phyloP scores from a whole-genome alignment of 2,329 filamentous ascomycete genomes.

The Colletotrichum scovillei region DNA sequence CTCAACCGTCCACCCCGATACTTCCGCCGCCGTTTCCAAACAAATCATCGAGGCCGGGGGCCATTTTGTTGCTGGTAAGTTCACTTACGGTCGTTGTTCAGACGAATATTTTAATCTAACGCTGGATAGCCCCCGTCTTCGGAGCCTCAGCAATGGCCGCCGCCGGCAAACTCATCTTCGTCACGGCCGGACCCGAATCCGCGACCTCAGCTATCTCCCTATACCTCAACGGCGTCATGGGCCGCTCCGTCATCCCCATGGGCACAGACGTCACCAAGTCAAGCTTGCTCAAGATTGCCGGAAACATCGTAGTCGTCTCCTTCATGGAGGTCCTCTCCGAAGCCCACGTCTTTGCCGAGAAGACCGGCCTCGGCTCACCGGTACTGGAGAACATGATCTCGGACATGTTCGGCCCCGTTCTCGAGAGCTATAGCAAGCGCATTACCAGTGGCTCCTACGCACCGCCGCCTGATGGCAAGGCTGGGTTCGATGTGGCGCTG shows the following conservation, averaged over 20 bases:
- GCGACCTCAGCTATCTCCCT: conserved; percentile 48
- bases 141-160: conserved; percentile 53
- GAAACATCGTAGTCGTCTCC: conserved; percentile 47
- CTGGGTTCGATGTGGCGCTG: conserved; percentile 14
- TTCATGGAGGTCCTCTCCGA: conserved; percentile 43
- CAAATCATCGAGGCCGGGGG: conserved; percentile 19
- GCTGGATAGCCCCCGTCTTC: conserved; percentile 49
- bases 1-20: conserved; percentile 43
- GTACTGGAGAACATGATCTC: conserved; percentile 43
- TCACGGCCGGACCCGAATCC: conserved; percentile 49
- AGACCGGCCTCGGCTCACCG: conserved; percentile 40
- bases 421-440: conserved; percentile 41
- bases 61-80: conserved; percentile 54
- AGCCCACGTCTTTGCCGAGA: conserved; percentile 45
- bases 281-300: conserved; percentile 54
- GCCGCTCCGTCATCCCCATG: conserved; percentile 49
- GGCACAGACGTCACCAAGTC: conserved; percentile 54
- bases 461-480: conserved; percentile 36
- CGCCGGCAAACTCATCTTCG: conserved; percentile 55
- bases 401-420: conserved; percentile 43
- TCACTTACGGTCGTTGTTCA: background rate
- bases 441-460: conserved; percentile 43
- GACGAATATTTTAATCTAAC: background rate
- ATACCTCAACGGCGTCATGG: conserved; percentile 54
- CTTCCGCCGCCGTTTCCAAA: conserved; percentile 39